These are phyloP conservation scores for Zymoseptoria pseudotritici DNA, from an alignment of 2,329 filamentous ascomycete species.

Conservation along the genomic window DNA sequence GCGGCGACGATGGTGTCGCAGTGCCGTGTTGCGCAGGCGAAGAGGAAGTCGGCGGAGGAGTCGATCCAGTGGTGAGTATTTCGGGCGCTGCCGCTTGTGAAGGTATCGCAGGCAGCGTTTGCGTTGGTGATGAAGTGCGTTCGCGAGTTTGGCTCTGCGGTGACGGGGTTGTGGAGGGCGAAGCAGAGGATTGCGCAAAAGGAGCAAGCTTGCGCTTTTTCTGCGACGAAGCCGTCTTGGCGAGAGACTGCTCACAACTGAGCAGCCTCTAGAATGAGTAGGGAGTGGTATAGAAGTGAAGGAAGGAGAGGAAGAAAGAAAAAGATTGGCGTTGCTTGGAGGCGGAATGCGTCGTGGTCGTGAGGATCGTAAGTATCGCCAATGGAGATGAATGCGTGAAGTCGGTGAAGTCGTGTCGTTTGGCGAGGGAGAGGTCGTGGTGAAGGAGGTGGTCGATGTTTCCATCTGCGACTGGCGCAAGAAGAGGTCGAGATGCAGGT, in stretches of 20 bases:
- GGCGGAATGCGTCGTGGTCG: not conserved
- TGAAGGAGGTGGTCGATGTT: not conserved
- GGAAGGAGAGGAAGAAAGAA: not conserved
- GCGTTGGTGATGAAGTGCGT: not conserved
- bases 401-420: not conserved
- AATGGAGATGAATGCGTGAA: not conserved
- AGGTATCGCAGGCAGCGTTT: not conserved
- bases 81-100: slow-evolving; percentile 1
- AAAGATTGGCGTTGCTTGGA: not conserved
- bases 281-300: not conserved
- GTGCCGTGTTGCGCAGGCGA: slow-evolving; percentile 16
- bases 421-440: too few species aligned
- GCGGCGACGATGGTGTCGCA: slow-evolving; percentile 6
- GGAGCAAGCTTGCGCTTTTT: slow-evolving; percentile 43
- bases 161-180: slow-evolving; percentile 2
- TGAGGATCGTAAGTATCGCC: not conserved
- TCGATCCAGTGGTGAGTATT: not conserved
- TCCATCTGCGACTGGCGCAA: not conserved
- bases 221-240: slow-evolving; percentile 21
- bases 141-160: slow-evolving; percentile 9
- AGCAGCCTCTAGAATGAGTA: not conserved
- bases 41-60: slow-evolving; percentile 20
- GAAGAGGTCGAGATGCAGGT: not conserved
- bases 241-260: slow-evolving; percentile 9
- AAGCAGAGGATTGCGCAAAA: slow-evolving; percentile 14